A percentile compares a stretch with the other conserved stretches of the same genome.
Conservation (phyloP, 371 early-diverging fungal species). For the Mucor ambiguus region DNA sequence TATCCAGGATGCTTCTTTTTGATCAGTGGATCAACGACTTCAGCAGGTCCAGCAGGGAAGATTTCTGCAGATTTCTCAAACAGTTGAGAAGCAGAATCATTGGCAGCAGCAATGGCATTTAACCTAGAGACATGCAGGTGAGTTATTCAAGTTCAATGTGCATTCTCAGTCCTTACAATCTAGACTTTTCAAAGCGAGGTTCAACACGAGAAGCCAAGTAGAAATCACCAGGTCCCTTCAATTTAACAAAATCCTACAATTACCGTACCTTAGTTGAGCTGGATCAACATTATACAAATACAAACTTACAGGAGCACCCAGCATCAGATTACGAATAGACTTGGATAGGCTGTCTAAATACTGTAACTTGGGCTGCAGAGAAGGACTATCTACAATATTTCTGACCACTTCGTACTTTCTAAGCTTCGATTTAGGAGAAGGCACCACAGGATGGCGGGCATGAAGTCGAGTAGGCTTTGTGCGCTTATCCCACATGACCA, state of each 20-base stretch:
- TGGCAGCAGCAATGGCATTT: conserved; percentile 46
- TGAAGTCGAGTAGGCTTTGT: conserved; percentile 43
- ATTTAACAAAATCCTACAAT: conserved; percentile 61
- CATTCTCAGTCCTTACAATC: conserved; percentile 32
- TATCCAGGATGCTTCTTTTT: conserved; percentile 38
- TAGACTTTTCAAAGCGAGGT: conserved; percentile 49
- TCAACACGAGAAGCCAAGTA: conserved; percentile 67
- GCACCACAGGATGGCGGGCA: conserved; percentile 31
- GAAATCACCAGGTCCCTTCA: conserved; percentile 73
- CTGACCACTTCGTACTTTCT: conserved; percentile 41
- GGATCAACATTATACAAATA: neutral
- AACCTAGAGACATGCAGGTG: conserved; percentile 21
- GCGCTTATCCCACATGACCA: conserved; percentile 61
- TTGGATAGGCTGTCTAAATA: conserved; percentile 35
- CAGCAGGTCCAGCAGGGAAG: conserved; percentile 35
- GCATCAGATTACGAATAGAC: conserved; percentile 40
- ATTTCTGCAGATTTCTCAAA: conserved; percentile 37
- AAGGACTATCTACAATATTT: conserved; percentile 52
- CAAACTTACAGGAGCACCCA: conserved; percentile 53
- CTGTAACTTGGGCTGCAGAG: conserved; percentile 50
- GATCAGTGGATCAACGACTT: conserved; percentile 1
- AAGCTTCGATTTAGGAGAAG: conserved; percentile 42
- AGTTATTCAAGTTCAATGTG: neutral
- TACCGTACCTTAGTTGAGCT: neutral
- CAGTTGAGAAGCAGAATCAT: conserved; percentile 47